Percentiles rank a stretch among this genome's conserved stretches.
These are phyloP conservation scores for Collybia sordida DNA, from an alignment of 768 basidiomycete genomes.

Conservation along the genomic window DNA sequence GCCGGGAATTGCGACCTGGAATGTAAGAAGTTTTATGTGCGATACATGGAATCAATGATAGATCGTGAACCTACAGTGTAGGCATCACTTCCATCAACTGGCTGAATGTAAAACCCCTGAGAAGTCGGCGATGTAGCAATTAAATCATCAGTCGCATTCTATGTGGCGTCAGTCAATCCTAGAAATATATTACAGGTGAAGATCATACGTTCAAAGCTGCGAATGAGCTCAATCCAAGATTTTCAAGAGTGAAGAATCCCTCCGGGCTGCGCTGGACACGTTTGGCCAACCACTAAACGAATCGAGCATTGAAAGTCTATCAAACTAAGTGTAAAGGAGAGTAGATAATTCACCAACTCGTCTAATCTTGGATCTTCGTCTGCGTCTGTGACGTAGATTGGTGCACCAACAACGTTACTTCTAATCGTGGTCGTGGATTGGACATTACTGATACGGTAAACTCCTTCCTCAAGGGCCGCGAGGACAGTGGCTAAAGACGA, in stretches of 20 bases:
- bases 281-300: background rate
- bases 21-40: too few species aligned
- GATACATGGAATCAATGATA: too few species aligned
- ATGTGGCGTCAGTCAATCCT: too few species aligned
- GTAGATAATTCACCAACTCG: background rate
- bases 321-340: background rate
- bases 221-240: background rate
- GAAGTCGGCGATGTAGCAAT: too few species aligned
- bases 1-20: too few species aligned
- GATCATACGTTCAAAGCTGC: background rate
- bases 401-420: background rate
- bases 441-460: background rate
- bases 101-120: too few species aligned
- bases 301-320: background rate
- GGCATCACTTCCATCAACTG: too few species aligned
- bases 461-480: background rate
- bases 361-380: background rate
- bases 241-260: background rate
- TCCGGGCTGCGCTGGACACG: background rate
- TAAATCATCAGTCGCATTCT: too few species aligned
- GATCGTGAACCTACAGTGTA: too few species aligned
- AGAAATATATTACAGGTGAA: background rate
- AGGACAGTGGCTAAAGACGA: too few species aligned
- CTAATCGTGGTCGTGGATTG: background rate
- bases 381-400: background rate